Base-by-base conservation (phyloP, 2,329 filamentous ascomycete species). In the Ceratocystis destructans region DNA sequence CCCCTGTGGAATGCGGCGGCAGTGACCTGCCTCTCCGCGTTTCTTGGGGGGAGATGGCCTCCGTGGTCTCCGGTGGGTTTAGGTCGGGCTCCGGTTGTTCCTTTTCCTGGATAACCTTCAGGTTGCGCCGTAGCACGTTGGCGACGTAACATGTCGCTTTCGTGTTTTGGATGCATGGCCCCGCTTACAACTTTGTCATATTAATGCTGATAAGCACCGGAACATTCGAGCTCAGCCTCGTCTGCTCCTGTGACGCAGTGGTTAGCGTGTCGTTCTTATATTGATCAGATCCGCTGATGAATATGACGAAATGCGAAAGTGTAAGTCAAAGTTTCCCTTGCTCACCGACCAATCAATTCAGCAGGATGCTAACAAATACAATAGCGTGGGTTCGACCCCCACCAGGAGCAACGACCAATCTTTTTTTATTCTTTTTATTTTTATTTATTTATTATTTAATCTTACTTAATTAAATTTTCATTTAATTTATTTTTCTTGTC, bases 231-330 rank as follows among this genome's bases (percentile, higher is more conserved):
- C 57, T 53, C 48, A 62, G 45, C 59, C 62, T 64, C 62, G 65
- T 45, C 61, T n/a, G 67, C 68, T 68, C 68, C 68, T 69, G 68
- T 69, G 68, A 69, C 68, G 68, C 68, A 69, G 68, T 69, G 68
- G 68, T 69, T 69, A 69, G 68, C 68, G 68, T 69, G 68, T 69
- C 68, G 68, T 69, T 69, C 68, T 69, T 69, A 69, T 69, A 69
- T 69, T 69, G 64, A 67, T 65, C 46, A 46, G 64, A 64, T 62
- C 50, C 50, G 20, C 68, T 67, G 66, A 68, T 66, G 48, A 69
- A 69, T 69, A 69, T 69, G 68, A 67, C 66, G 66, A 68, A 69
- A 69, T 69, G 68, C 68, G 68, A 69, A 69, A 66, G 68, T 69
- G 67, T 68, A 68, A 65, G 67, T 68, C 17, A 5, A 37, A 37